These are phyloP conservation scores for Rickenella mellea DNA, from an alignment of 768 basidiomycete genomes.

Conservation along the genomic window DNA sequence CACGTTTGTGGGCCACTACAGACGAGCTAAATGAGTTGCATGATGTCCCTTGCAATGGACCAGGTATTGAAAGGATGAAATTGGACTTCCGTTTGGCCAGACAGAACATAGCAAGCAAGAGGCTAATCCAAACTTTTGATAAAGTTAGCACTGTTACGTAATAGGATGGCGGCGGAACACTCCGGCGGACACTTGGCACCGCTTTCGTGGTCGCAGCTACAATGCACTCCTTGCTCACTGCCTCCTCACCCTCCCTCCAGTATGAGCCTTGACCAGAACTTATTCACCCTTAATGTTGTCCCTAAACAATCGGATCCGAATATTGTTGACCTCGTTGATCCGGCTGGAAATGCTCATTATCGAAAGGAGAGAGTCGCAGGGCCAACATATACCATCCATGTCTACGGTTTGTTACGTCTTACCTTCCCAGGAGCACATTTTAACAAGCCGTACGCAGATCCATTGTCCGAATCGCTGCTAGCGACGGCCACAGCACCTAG, in stretches of 20 bases:
- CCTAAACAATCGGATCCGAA: slow-evolving; percentile 48
- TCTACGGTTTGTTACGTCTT: slow-evolving; percentile 43
- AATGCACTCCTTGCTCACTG: no score
- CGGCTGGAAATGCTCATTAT: slow-evolving; percentile 56
- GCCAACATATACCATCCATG: slow-evolving; percentile 49
- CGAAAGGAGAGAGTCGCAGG: slow-evolving; percentile 54
- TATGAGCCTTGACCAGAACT: slow-evolving; percentile 81
- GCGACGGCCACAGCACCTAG: slow-evolving; percentile 57
- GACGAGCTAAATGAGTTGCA: no score
- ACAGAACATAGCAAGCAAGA: no score
- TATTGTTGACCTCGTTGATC: slow-evolving; percentile 64
- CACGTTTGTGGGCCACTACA: no score
- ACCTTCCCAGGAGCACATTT: background rate
- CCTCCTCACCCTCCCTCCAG: background rate
- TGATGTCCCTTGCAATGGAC: no score
- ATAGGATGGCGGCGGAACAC: no score
- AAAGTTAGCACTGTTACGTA: no score
- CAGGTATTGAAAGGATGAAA: no score
- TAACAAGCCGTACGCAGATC: slow-evolving; percentile 36
- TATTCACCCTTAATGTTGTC: slow-evolving; percentile 68
- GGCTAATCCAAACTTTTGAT: no score
- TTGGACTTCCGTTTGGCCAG: no score
- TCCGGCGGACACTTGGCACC: no score
- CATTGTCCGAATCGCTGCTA: slow-evolving; percentile 61
- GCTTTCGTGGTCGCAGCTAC: no score